phyloP scores from a whole-genome alignment of 139 green algal species.

The Micromonas pusilla region DNA sequence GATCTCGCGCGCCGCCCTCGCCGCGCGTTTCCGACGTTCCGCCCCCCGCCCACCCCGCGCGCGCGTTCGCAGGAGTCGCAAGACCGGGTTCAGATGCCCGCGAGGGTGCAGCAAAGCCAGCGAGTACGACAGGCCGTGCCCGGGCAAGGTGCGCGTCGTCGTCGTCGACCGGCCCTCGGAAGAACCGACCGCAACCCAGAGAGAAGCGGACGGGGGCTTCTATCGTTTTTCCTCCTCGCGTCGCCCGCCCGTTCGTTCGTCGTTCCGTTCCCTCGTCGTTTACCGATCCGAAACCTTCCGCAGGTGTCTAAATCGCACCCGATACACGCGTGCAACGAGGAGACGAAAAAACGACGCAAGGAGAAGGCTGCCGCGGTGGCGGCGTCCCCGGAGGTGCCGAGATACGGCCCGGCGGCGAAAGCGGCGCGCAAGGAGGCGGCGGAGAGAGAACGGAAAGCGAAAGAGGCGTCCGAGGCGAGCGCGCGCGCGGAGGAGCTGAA shows the following conservation, averaged over 20 bases:
- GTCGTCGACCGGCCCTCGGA: background rate
- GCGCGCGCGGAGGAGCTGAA: too few relatives aligned
- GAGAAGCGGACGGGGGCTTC: too few relatives aligned
- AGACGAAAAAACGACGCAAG: slow-evolving; percentile 63
- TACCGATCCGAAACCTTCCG: too few relatives aligned
- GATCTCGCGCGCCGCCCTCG: too few relatives aligned
- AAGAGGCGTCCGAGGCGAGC: too few relatives aligned
- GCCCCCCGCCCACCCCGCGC: too few relatives aligned
- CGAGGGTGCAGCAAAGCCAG: slow-evolving; percentile 68
- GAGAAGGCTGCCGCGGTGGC: slow-evolving; percentile 29
- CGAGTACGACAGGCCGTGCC: slow-evolving; percentile 51
- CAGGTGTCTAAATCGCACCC: slow-evolving; percentile 78
- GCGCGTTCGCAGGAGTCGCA: slow-evolving; percentile 60
- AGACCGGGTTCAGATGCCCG: slow-evolving; percentile 85
- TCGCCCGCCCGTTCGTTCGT: too few relatives aligned
- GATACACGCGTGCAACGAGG: slow-evolving; percentile 63
- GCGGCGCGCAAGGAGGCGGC: too few relatives aligned
- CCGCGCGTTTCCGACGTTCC: too few relatives aligned
- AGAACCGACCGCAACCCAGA: background rate
- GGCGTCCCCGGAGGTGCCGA: background rate
- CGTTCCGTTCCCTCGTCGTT: too few relatives aligned
- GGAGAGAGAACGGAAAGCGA: too few relatives aligned
- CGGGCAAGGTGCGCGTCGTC: slow-evolving; percentile 54
- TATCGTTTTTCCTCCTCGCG: too few relatives aligned
- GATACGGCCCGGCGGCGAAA: background rate